A percentile compares a stretch with the other conserved stretches of the same genome.
phyloP scores from a whole-genome alignment of 2,329 filamentous ascomycete genomes.

The Colletotrichum scovillei region DNA sequence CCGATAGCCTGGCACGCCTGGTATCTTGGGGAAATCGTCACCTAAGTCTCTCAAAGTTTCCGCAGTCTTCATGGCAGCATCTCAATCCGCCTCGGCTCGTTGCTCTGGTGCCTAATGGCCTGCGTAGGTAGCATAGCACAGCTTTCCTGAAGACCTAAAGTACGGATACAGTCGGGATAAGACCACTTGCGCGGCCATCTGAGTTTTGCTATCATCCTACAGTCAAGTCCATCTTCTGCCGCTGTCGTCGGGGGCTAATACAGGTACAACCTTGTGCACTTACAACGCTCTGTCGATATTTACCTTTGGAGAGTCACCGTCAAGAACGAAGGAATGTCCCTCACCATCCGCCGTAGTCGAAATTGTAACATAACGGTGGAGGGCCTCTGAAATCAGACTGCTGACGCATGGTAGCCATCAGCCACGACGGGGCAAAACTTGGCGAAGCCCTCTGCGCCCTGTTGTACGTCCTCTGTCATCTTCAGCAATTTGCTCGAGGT shows the following conservation, averaged over 20 bases:
- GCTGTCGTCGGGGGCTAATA: not conserved
- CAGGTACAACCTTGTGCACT: not conserved
- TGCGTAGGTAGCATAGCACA: not conserved
- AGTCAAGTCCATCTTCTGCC: not conserved
- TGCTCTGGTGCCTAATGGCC: no score
- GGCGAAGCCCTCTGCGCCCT: not conserved
- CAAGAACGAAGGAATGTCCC: not conserved
- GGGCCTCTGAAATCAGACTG: not conserved
- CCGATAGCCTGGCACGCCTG: not conserved
- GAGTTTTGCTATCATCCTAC: not conserved
- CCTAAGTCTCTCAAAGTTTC: not conserved
- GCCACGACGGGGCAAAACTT: constrained; percentile 1
- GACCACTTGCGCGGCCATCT: not conserved
- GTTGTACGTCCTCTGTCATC: not conserved
- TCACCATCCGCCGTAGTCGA: not conserved
- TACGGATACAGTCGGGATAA: not conserved
- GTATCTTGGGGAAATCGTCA: not conserved
- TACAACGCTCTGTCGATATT: not conserved
- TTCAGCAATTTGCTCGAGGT: not conserved
- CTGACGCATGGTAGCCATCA: not conserved
- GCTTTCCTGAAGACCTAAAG: not conserved
- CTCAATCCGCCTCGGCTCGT: not conserved
- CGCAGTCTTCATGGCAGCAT: not conserved
- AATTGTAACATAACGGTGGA: not conserved
- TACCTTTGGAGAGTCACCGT: not conserved